A percentile compares a stretch with the other conserved stretches of the same genome.
Conservation (phyloP, 1,139 yeast species). For the Pichia sp. region DNA sequence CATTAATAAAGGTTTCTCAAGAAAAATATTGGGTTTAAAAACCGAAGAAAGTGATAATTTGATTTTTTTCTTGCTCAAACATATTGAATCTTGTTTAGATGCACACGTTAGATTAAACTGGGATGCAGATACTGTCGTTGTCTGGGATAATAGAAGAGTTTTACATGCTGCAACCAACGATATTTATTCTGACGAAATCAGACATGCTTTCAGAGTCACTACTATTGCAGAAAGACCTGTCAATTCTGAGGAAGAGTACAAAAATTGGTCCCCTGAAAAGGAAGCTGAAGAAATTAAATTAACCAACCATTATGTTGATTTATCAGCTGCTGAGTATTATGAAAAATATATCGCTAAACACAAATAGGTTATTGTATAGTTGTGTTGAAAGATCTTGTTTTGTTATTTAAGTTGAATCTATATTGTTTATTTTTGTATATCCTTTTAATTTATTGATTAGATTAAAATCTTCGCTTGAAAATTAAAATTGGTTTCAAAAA, state of each 20-base stretch:
- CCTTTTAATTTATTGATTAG: too few species aligned
- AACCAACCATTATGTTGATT: slow-evolving; percentile 13
- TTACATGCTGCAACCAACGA: slow-evolving; percentile 60
- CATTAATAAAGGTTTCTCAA: slow-evolving; percentile 55
- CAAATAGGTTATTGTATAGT: too few species aligned
- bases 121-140: slow-evolving; percentile 55
- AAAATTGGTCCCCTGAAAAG: slow-evolving; percentile 33
- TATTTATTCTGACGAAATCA: slow-evolving; percentile 46
- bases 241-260: slow-evolving; percentile 21
- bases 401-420: too few species aligned
- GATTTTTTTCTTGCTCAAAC: slow-evolving; percentile 45
- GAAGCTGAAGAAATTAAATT: slow-evolving; percentile 27
- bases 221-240: slow-evolving; percentile 48
- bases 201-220: slow-evolving; percentile 67
- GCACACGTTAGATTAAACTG: slow-evolving; percentile 53
- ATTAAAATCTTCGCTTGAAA: too few species aligned
- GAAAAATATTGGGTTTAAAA: slow-evolving; percentile 59
- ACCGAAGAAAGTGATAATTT: slow-evolving; percentile 56
- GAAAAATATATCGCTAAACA: too few species aligned
- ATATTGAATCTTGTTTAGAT: slow-evolving; percentile 46
- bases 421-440: too few species aligned
- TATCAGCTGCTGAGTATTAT: slow-evolving; percentile 9
- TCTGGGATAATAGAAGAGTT: slow-evolving; percentile 69
- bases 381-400: too few species aligned
- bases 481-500: too few species aligned